Base-by-base conservation (phyloP, 768 basidiomycete genomes). In the Hemileccinum impolitum region DNA sequence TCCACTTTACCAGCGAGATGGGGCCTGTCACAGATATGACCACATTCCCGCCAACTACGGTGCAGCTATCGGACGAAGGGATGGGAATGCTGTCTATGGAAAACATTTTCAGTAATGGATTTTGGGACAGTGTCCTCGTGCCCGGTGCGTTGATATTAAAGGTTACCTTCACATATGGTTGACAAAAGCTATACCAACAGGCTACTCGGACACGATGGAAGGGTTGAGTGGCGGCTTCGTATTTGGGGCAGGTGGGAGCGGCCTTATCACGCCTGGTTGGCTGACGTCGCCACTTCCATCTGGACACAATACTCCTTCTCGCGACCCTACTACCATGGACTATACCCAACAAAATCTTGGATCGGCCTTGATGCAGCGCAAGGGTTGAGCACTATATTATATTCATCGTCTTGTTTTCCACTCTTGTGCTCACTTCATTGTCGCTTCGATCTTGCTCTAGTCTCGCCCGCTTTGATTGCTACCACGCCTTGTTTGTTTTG, bases 21-120 rank as follows among this genome's bases (percentile, higher is more conserved):
- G 90, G 89, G 0, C 88, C 87, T 4, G 87, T 84, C 14, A 80
- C 78, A 52, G 89, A 91, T 63, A 82, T 91, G 58, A 80, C 85
- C 40, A 89, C 82, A 47, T 91, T 91, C 78, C 90, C 89, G 42
- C 90, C 90, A n/a, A 90, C 85, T 45, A 90, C 90, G 85, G 84
- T 81, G 48, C 73, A 75, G 46, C 40, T 63, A 32, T 63, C 74
- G 31, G 69, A 69, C 63, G 72, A 71, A 52, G 63, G 66, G 39
- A 62, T 65, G 49, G 76, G 75, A 36, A 66, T 76, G 70, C 61
- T 92, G 52, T 84, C 87, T 43, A 90, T 93, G 85, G 90, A 92
- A 58, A 85, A 81, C 59, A 84, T 92, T 37, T 72, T 93, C 45
- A 85, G 81, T 52, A 81, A 75, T 50, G 82, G 81, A 36, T 93